These are phyloP conservation scores for Acorus gramineus DNA, from an alignment of 106 monocot genomes.

Conservation along the genomic window DNA sequence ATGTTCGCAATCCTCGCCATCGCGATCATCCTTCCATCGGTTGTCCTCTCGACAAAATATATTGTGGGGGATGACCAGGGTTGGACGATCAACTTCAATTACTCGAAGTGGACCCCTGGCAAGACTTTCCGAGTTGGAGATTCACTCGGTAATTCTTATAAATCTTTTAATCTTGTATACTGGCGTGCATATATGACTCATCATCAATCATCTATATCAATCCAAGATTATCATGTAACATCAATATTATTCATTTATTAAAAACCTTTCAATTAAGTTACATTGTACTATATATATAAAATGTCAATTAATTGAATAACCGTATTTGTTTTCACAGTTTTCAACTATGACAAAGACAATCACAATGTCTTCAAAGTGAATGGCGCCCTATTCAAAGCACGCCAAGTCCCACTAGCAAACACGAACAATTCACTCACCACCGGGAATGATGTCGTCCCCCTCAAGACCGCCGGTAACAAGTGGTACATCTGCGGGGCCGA, in stretches of 20 bases:
- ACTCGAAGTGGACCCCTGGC: constrained; percentile 7
- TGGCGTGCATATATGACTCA: too few relatives aligned
- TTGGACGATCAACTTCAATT: constrained; percentile 6
- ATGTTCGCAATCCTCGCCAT: not conserved
- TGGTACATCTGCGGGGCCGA: constrained; percentile 18
- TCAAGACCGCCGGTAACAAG: constrained; percentile 12
- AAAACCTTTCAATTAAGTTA: not conserved
- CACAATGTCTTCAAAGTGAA: constrained; percentile 11
- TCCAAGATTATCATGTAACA: not conserved
- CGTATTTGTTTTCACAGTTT: constrained; percentile 1
- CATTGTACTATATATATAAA: not conserved
- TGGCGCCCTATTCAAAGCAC: not conserved
- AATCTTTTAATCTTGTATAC: not conserved
- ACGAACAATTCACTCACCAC: not conserved
- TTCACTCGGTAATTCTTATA: constrained; percentile 1
- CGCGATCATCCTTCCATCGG: constrained; percentile 1
- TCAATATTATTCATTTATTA: not conserved
- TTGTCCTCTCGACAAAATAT: not conserved
- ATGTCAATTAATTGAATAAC: not conserved
- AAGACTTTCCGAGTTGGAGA: constrained; percentile 10
- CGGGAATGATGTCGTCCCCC: constrained; percentile 11
- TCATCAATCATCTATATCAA: too few relatives aligned
- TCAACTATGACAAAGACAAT: constrained; percentile 6
- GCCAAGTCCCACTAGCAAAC: not conserved
- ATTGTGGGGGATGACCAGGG: constrained; percentile 9